These are phyloP conservation scores for Ophiocytium majus DNA, from an alignment of 352 stramenopile genomes.

Conservation along the genomic window DNA sequence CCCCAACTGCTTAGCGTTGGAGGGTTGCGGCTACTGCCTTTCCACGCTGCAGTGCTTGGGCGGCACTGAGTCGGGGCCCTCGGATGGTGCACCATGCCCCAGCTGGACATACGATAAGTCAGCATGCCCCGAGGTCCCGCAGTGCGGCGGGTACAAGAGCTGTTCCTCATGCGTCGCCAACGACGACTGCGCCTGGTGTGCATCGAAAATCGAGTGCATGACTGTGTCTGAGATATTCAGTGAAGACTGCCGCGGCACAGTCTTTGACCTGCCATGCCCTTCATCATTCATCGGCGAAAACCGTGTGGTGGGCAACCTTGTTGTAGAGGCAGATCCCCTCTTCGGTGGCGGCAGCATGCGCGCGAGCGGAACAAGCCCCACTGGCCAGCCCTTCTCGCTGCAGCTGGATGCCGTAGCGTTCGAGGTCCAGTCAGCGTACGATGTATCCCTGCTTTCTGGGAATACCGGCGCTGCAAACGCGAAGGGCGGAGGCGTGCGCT, in stretches of 20 bases:
- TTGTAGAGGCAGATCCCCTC: slow-evolving; percentile 62
- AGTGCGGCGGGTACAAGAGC: slow-evolving; percentile 59
- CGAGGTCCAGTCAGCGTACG: slow-evolving; percentile 53
- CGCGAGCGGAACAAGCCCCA: slow-evolving; percentile 39
- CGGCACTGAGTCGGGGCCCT: slow-evolving; percentile 65
- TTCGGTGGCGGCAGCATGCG: slow-evolving; percentile 63
- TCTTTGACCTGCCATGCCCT: slow-evolving; percentile 80
- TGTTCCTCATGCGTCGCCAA: slow-evolving; percentile 68
- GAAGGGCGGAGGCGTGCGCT: slow-evolving; percentile 52
- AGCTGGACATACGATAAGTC: slow-evolving; percentile 66
- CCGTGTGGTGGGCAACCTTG: slow-evolving; percentile 64
- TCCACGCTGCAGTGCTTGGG: slow-evolving; percentile 79
- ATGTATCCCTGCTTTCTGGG: slow-evolving; percentile 52
- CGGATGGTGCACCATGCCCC: slow-evolving; percentile 57
- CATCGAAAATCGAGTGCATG: slow-evolving; percentile 74
- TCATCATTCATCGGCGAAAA: slow-evolving; percentile 67
- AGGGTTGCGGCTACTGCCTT: slow-evolving; percentile 78
- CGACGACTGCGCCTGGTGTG: slow-evolving; percentile 80
- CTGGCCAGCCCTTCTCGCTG: slow-evolving; percentile 55
- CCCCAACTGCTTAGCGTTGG: slow-evolving; percentile 65
- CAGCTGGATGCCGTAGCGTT: slow-evolving; percentile 58
- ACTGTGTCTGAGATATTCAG: slow-evolving; percentile 74
- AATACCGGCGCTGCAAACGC: slow-evolving; percentile 47
- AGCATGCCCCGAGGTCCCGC: slow-evolving; percentile 66
- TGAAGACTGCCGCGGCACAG: slow-evolving; percentile 71